Evolutionary conservation across 176 grass and related monocot species (phyloP).

Genomic region (Musa beccarii): DNA sequence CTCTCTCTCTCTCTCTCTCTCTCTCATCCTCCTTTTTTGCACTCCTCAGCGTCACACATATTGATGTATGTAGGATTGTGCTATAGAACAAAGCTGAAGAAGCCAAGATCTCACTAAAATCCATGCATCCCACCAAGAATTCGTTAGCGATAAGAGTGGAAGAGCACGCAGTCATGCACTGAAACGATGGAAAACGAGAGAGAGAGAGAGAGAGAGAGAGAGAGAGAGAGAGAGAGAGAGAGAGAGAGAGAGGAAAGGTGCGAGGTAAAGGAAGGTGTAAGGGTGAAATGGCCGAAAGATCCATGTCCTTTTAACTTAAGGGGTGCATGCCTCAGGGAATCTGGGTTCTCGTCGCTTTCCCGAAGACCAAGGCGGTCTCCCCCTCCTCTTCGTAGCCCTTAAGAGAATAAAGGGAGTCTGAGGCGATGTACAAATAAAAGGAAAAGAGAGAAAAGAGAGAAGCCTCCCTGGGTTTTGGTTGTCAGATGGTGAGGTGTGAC

Average conservation of each 20-base stretch:
- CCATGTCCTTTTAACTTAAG: too few species aligned
- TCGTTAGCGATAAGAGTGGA: not conserved
- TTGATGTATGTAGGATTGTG: not conserved
- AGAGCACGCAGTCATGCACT: not conserved
- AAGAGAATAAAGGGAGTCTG: slow-evolving; percentile 14
- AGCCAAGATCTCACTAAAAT: slow-evolving; percentile 18
- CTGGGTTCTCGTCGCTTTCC: slow-evolving; percentile 16
- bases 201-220: not conserved
- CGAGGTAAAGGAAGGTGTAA: too few species aligned
- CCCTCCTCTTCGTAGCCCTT: not conserved
- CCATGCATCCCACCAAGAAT: slow-evolving; percentile 4
- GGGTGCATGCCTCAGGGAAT: slow-evolving; percentile 12
- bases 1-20: not conserved
- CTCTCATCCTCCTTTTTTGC: not conserved
- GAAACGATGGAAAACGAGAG: not conserved
- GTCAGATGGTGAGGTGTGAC: not conserved
- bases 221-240: not conserved
- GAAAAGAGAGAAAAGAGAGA: not conserved
- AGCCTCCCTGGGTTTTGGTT: not conserved
- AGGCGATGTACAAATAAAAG: slow-evolving; percentile 12
- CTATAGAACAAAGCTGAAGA: not conserved
- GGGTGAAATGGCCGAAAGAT: not conserved
- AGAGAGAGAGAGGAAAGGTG: not conserved
- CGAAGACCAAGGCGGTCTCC: slow-evolving; percentile 5
- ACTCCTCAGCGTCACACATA: too few species aligned